Base-by-base conservation (phyloP, 352 stramenopile species). In the Phytophthora capsici region DNA sequence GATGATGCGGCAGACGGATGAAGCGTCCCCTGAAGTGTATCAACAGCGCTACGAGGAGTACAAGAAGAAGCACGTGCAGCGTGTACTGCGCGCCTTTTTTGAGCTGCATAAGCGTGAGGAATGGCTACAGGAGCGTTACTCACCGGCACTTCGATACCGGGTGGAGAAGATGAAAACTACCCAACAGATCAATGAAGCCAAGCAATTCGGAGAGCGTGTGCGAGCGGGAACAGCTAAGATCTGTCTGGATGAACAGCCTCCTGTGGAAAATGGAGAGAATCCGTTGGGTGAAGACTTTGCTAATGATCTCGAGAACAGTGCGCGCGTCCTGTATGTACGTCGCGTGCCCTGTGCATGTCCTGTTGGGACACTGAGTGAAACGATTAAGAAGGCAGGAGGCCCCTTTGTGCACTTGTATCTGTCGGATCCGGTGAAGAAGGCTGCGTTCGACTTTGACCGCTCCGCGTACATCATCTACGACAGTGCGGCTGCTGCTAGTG, bases 31-130 rank as follows among this genome's bases (percentile, higher is more conserved):
- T 6, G 86, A 95, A 69, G 89, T 86, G 20, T 95, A 93, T 46
- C 83, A 93, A 61, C 84, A 95, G 47, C 83, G 86, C 32, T 95
- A 95, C 68, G 86, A 95, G 49, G 86, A 95, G 57, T 95, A 95
- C 77, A 95, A 93, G 71, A 95, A 95, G 69, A 92, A 92, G 46
- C 90, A 93, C 66, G 70, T 86, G 48, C 85, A 93, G 66, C 81
- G 82, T 0, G 56, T 93, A 19, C 77, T 92, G 65, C 84, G 85
- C 19, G 79, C 85, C n/a, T 95, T 95, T 64, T 95, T 95, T 43
- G 86, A 93, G 16, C 72, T 82, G 45, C 86, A 95, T 73, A 95
- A 95, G 68, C 72, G 77, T 10, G 84, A 95, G 45, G 86, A 95
- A 55, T 95, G 86, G 86, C 77, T 95, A n/a, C 86, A 93, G 61